These are phyloP conservation scores for Sporothrix inflata DNA, from an alignment of 2,329 filamentous ascomycete genomes.

Conservation along the genomic window DNA sequence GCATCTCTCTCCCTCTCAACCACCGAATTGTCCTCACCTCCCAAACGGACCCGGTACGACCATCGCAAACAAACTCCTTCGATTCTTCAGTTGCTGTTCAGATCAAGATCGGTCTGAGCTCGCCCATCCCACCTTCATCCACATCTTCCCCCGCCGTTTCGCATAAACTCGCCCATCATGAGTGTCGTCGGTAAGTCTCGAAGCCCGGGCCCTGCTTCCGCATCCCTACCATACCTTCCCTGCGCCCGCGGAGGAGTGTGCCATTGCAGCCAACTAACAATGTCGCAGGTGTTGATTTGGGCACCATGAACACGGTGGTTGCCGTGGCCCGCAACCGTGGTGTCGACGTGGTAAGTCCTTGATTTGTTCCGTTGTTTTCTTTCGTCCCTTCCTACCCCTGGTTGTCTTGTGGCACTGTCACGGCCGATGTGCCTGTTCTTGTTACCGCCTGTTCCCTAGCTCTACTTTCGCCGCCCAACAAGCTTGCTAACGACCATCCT, in stretches of 20 bases:
- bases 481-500: conserved; percentile 22
- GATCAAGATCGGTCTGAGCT: conserved; percentile 18
- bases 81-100: not conserved
- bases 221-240: too few species aligned
- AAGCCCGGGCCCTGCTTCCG: too few species aligned
- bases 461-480: conserved; percentile 28
- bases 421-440: not conserved
- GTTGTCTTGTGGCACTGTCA: not conserved
- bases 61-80: conserved; percentile 1
- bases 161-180: conserved; percentile 33
- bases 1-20: not conserved
- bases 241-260: conserved; percentile 1
- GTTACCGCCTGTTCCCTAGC: conserved; percentile 1
- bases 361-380: conserved; percentile 20
- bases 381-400: conserved; percentile 12
- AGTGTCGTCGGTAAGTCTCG: conserved; percentile 35
- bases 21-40: conserved; percentile 19
- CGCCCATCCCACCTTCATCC: not conserved
- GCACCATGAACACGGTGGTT: conserved; percentile 94
- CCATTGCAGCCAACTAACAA: conserved; percentile 25
- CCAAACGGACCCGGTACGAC: conserved; percentile 17
- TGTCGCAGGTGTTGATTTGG: conserved; percentile 80
- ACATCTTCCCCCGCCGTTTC: conserved; percentile 14
- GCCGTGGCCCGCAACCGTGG: conserved; percentile 97
- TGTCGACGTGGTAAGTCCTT: conserved; percentile 88